Base-by-base conservation (phyloP, 768 basidiomycete species). In the Strobilomyces dryophilus region DNA sequence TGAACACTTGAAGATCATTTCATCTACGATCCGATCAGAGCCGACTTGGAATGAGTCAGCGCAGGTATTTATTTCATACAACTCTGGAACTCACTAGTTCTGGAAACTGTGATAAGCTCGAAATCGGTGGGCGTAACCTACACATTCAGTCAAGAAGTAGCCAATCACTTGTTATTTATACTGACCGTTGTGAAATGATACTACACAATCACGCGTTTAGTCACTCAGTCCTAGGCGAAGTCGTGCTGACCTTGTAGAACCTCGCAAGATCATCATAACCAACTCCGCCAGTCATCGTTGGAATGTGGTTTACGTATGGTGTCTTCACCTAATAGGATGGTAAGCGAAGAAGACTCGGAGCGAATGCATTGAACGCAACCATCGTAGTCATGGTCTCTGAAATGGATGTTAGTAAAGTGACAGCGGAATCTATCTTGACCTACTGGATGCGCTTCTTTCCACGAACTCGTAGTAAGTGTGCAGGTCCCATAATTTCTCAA, bases 211-310 rank as follows among this genome's bases (percentile, higher is more conserved):
- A n/a, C 18, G n/a, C 8, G 34, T 34, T 50, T 44, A 61, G 49
- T 27, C 31, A 14, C 3, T 24, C 42, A 20, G 37, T 32, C 17
- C 24, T 35, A n/a, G 18, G n/a, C 6, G 27, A 27, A 20, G 7
- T 37, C 17, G 18, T 27, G 31, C 64, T 47, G 26, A 71, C 72
- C 65, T 74, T 74, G 62, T 79, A 80, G 60, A 79, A 78, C n/a
- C 71, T 70, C 17, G 73, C 68, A 15, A 78, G 60, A 7, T 73
- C 70, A n/a, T 70, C 62, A 39, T 70, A 63, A 4, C 75, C 78
- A 18, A 76, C 66, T 17, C 76, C 78, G 18, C 79, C 78, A 3
- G 74, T 79, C 69, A 78, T 66, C 8, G 77, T 79, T 10, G 79
- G 57, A 20, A 74, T 60, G 47, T 74, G 74, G 52, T 74, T 74